phyloP scores from a whole-genome alignment of 768 basidiomycete species.

The Hypholoma fasciculare region DNA sequence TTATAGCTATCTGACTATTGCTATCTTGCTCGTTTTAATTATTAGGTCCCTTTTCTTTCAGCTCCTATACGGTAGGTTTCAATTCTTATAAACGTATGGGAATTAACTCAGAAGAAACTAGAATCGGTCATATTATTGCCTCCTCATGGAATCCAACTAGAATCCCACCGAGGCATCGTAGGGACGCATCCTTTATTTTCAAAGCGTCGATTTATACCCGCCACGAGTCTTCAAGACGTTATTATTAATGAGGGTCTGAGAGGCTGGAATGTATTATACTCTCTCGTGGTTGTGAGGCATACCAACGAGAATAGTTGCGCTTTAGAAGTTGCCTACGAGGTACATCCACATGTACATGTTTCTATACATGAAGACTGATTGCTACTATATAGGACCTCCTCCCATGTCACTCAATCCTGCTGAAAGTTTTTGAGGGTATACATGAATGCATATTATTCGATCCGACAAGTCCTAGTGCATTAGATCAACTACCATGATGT shows the following conservation, averaged over 20 bases:
- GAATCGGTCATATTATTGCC: constrained; percentile 73
- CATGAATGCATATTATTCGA: constrained; percentile 39
- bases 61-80: constrained; percentile 18
- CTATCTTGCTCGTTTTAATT: neutral
- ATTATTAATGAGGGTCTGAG: constrained; percentile 74
- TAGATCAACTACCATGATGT: neutral
- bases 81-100: neutral
- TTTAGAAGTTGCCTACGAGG: constrained; percentile 63
- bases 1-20: neutral
- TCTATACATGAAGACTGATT: constrained; percentile 2
- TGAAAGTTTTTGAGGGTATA: constrained; percentile 60
- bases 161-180: constrained; percentile 64
- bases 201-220: constrained; percentile 60
- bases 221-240: constrained; percentile 53
- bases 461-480: constrained; percentile 6
- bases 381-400: constrained; percentile 52
- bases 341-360: constrained; percentile 25
- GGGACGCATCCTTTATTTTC: constrained; percentile 29
- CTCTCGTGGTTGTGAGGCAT: constrained; percentile 51
- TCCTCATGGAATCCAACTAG: constrained; percentile 71
- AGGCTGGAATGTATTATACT: constrained; percentile 74
- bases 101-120: constrained; percentile 23
- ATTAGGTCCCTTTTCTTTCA: constrained; percentile 6
- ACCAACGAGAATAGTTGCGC: constrained; percentile 25
- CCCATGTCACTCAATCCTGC: constrained; percentile 62